Evolutionary conservation across 2,329 filamentous ascomycete genomes (phyloP).

Genomic region (Rachicladosporium sp.): DNA sequence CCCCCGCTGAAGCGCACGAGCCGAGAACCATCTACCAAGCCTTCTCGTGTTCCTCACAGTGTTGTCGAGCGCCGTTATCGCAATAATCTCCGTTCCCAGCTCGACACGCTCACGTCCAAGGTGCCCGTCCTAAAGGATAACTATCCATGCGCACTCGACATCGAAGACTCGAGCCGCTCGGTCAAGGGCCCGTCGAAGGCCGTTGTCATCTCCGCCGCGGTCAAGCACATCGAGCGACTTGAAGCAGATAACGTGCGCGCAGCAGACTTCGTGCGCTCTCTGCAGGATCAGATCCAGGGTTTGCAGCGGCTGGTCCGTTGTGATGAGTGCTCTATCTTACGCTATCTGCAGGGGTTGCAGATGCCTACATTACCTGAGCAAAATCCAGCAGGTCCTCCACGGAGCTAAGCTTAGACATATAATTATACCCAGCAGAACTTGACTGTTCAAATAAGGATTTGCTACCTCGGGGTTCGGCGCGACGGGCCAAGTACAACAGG

Average conservation of each 20-base stretch:
- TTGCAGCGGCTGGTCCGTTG: conserved; percentile 34
- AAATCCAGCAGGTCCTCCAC: too few species aligned
- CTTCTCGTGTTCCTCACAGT: conserved; percentile 24
- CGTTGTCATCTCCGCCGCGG: conserved; percentile 34
- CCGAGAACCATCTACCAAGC: too few species aligned
- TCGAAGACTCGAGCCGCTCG: conserved; percentile 26
- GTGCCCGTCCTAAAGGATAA: background rate
- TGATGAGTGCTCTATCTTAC: conserved; percentile 28
- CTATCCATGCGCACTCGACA: conserved; percentile 25
- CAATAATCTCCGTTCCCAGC: conserved; percentile 34
- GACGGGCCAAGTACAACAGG: too few species aligned
- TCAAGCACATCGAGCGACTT: conserved; percentile 34
- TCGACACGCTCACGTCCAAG: conserved; percentile 26
- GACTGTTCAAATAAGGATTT: too few species aligned
- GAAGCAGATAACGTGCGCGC: conserved; percentile 30
- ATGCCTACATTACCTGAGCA: too few species aligned
- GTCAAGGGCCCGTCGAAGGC: conserved; percentile 25
- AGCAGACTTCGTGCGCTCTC: conserved; percentile 26
- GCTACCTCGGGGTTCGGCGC: too few species aligned
- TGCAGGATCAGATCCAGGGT: conserved; percentile 29
- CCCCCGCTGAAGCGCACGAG: too few species aligned
- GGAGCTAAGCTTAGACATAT: too few species aligned
- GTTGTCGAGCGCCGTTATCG: conserved; percentile 36
- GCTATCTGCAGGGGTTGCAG: conserved; percentile 7
- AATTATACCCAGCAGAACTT: too few species aligned